These are phyloP conservation scores for Alopecurus myosuroides DNA, from an alignment of 176 grass and related monocot genomes.

Conservation along the genomic window DNA sequence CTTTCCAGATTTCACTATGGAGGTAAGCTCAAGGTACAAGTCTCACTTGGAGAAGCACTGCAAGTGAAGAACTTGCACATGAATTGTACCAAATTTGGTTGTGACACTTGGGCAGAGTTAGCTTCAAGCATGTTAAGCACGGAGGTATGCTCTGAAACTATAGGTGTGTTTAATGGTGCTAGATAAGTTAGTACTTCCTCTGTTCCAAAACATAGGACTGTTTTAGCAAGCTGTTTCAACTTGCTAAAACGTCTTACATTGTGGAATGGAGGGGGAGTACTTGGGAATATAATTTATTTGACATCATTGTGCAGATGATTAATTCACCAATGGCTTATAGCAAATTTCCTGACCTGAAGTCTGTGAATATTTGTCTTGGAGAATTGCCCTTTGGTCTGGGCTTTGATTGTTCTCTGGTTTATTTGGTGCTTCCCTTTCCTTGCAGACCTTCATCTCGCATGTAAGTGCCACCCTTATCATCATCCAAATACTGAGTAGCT, in stretches of 20 bases:
- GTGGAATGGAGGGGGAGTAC: too few species aligned
- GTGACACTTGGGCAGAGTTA: neutral
- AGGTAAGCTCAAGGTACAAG: neutral
- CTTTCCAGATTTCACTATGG: neutral
- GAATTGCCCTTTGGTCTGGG: neutral
- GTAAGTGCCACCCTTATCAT: neutral
- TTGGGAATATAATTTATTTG: neutral
- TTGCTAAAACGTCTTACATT: too few species aligned
- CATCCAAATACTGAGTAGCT: neutral
- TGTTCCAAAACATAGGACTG: too few species aligned
- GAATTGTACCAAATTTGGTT: neutral
- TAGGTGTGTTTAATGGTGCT: neutral
- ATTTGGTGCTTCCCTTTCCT: neutral
- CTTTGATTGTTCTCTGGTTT: neutral
- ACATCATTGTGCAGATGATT: neutral
- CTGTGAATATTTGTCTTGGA: neutral
- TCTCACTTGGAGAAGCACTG: neutral
- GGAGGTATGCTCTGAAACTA: neutral
- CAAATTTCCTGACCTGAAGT: neutral
- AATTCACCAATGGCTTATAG: neutral
- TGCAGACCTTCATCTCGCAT: neutral
- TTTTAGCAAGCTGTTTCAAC: too few species aligned
- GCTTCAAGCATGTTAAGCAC: neutral
- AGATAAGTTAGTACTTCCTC: neutral
- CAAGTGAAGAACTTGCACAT: neutral